These are phyloP conservation scores for Torulaspora gathmanii DNA, from an alignment of 805 yeast species.

Conservation along the genomic window DNA sequence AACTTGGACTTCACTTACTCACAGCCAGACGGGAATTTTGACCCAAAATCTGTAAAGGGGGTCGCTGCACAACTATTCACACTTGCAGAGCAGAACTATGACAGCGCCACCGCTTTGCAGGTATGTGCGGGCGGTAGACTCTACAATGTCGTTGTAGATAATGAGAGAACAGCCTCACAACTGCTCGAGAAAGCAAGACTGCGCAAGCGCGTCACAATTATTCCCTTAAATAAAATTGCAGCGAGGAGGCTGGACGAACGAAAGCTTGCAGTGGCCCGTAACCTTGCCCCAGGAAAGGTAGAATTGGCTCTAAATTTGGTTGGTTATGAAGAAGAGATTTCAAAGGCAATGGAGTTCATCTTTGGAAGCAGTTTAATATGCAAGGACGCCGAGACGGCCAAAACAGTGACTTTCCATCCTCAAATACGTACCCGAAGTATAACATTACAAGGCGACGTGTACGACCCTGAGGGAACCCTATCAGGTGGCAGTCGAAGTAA, in stretches of 20 bases:
- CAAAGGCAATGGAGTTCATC: conserved; percentile 82
- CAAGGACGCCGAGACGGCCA: conserved; percentile 81
- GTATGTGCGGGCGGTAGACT: conserved; percentile 90
- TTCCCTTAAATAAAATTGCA: conserved; percentile 83
- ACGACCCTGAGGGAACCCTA: conserved; percentile 93
- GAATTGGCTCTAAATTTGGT: conserved; percentile 83
- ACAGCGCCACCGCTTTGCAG: conserved; percentile 78
- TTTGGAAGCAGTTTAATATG: conserved; percentile 91
- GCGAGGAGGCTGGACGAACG: conserved; percentile 52
- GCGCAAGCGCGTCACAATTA: conserved; percentile 78
- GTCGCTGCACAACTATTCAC: conserved; percentile 81
- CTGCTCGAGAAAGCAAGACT: conserved; percentile 74
- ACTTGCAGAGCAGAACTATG: conserved; percentile 50
- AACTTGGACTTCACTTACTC: conserved; percentile 72
- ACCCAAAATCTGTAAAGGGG: conserved; percentile 68
- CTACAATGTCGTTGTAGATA: conserved; percentile 87
- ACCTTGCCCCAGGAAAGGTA: conserved; percentile 76
- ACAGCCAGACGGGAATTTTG: conserved; percentile 57
- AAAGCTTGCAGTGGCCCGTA: conserved; percentile 60
- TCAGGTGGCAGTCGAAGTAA: conserved; percentile 87
- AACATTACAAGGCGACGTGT: conserved; percentile 87
- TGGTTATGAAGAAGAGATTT: conserved; percentile 64
- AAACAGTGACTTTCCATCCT: conserved; percentile 81
- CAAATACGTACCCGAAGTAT: conserved; percentile 74
- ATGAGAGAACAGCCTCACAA: conserved; percentile 77